Conservation (phyloP, 345 rosid genomes). For the Hibiscus syriacus region DNA sequence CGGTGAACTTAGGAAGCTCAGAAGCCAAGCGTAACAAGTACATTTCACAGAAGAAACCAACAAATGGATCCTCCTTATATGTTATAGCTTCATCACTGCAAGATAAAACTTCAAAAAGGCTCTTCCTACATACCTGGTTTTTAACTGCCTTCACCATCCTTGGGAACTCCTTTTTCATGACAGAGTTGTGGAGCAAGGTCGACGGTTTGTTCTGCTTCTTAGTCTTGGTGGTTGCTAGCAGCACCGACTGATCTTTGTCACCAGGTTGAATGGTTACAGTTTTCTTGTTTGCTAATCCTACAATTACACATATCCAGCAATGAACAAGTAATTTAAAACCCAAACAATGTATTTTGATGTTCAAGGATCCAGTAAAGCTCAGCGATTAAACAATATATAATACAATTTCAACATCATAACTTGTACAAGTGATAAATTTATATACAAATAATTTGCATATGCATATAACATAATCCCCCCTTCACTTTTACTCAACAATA, state of each 20-base stretch:
- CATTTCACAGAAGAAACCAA: slow-evolving; percentile 41
- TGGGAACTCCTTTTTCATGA: slow-evolving; percentile 61
- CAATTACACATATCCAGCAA: not conserved
- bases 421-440: not conserved
- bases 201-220: slow-evolving; percentile 84
- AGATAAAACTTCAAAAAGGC: not conserved
- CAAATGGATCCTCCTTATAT: slow-evolving; percentile 25
- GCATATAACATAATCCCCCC: not conserved
- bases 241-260: slow-evolving; percentile 54
- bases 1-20: slow-evolving; percentile 24
- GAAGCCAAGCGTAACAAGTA: slow-evolving; percentile 49
- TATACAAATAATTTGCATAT: not conserved
- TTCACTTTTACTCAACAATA: not conserved
- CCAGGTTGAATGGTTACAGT: slow-evolving; percentile 72
- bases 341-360: not conserved
- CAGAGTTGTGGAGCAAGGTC: slow-evolving; percentile 50
- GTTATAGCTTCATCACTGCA: slow-evolving; percentile 60
- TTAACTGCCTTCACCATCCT: slow-evolving; percentile 71
- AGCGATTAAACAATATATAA: not conserved
- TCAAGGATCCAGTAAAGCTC: not conserved
- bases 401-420: not conserved
- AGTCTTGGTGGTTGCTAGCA: slow-evolving; percentile 75
- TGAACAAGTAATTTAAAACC: not conserved
- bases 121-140: slow-evolving; percentile 39
- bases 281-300: slow-evolving; percentile 85